Evolutionary conservation across 2,329 filamentous ascomycete species (phyloP), one percentile per base, ranked within the genome.

Genomic region (Talaromyces sp.): DNA sequence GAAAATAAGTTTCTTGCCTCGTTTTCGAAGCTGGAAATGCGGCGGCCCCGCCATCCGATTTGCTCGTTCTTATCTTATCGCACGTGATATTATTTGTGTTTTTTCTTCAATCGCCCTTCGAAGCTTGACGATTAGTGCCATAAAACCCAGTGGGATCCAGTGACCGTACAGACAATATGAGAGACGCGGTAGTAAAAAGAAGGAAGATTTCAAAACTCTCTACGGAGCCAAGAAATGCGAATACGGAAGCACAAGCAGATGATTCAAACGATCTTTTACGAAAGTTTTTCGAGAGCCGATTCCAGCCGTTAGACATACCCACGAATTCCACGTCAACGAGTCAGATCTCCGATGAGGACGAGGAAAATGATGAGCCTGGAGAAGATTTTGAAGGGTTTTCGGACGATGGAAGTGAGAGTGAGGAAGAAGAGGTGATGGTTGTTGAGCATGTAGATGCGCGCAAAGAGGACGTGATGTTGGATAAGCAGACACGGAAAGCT

Each of bases 211-310:
- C 59, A 45, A 25, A 11, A 7, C 11, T 49, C 15, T 50, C 59
- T 27, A 56, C 43, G 64, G 70, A 33, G 41, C 17, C 7, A 15
- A 49, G 15, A 43, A 66, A 69, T 35, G 67, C 69, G 35, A 69
- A 69, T 27, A 65, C 71, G 1, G 75, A 31, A 49, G 11, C 33
- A n/a, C 41, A 62, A 22, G 52, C 80, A 47, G 81, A 86, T 68
- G 84, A 88, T 66, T 84, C 90, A 13, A 87, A 91, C 70, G 91
- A 89, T 64, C 85, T 93, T 65, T 91, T 99, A 73, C 88, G 89
- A 65, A 87, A 87, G 70, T 90, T 94, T 74, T 98, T 98, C 74
- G 95, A 97, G 79, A 87, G 91, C 33, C 89, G 90, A 74, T 98
- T 97, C 80, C 86, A 88, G 74, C 92, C 94, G 9, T 77, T 97